Evolutionary conservation across 2,329 filamentous ascomycete species (phyloP).

Genomic region (Fusarium chlamydosporum): DNA sequence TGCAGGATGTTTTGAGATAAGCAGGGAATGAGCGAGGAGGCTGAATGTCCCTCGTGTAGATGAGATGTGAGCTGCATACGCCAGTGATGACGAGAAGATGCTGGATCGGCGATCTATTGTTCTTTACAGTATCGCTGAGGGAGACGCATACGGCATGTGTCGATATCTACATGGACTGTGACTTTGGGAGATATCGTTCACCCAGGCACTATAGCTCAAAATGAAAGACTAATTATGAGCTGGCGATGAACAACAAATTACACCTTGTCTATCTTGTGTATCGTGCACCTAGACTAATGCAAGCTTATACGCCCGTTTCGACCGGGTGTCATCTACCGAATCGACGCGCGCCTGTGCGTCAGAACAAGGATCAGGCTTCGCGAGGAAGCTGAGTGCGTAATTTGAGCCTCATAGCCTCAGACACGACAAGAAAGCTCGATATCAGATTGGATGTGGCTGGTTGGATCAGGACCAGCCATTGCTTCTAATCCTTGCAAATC

Average conservation of each 20-base stretch:
- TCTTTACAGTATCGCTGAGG: neutral
- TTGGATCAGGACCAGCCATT: slow-evolving; percentile 22
- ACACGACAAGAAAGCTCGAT: slow-evolving; percentile 20
- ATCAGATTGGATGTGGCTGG: slow-evolving; percentile 35
- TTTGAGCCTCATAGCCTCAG: slow-evolving; percentile 12
- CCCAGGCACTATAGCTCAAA: neutral
- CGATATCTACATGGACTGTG: neutral
- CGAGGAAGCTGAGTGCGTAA: slow-evolving; percentile 8
- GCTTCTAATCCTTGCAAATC: slow-evolving; percentile 33
- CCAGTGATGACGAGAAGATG: slow-evolving; percentile 4
- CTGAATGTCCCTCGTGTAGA: slow-evolving; percentile 11
- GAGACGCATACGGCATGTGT: neutral
- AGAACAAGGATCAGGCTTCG: slow-evolving; percentile 31
- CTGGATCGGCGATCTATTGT: neutral
- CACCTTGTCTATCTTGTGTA: neutral
- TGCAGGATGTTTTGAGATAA: slow-evolving; percentile 36
- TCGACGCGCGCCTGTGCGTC: slow-evolving; percentile 30
- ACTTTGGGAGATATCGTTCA: neutral
- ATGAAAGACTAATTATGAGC: neutral
- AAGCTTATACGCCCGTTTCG: slow-evolving; percentile 28
- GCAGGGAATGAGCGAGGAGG: slow-evolving; percentile 21
- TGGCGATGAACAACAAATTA: slow-evolving; percentile 1
- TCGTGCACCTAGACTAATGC: slow-evolving; percentile 18
- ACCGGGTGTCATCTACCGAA: slow-evolving; percentile 34
- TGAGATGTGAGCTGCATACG: slow-evolving; percentile 10